Evolutionary conservation across 495 filamentous ascomycete species (phyloP).

Genomic region (Barbatosphaeria neglecta): DNA sequence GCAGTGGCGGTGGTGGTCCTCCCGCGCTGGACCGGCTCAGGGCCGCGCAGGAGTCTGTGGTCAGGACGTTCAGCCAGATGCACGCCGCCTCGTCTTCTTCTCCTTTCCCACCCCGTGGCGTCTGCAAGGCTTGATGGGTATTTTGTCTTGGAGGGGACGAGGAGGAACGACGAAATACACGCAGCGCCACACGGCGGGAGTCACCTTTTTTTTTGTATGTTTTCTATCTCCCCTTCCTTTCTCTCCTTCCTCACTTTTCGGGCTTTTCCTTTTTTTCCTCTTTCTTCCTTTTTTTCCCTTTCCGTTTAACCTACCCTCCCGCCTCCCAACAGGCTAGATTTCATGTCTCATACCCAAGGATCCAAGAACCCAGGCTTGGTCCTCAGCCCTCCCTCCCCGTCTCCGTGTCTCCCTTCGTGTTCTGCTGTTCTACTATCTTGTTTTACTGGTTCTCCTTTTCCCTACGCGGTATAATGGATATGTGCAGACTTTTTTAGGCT

Average conservation of each 20-base stretch:
- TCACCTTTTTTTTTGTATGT: not conserved
- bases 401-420: not conserved
- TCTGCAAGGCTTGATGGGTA: no score
- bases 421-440: no score
- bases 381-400: not conserved
- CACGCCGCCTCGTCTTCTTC: not conserved
- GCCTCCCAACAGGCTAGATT: not conserved
- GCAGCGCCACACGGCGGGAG: not conserved
- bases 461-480: no score
- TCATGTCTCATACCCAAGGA: not conserved
- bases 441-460: no score
- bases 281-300: not conserved
- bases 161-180: not conserved
- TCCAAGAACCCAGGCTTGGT: not conserved
- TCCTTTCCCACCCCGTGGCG: no score
- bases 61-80: not conserved
- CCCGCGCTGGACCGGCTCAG: not conserved
- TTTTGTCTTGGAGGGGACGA: not conserved
- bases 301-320: not conserved
- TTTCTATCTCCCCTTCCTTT: not conserved
- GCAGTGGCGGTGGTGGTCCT: not conserved
- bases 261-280: not conserved
- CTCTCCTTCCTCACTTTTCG: not conserved
- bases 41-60: not conserved
- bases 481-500: no score